Percentiles rank a stretch among this genome's conserved stretches.
Conservation (phyloP, 768 basidiomycete species). For the Suillus brevipes region DNA sequence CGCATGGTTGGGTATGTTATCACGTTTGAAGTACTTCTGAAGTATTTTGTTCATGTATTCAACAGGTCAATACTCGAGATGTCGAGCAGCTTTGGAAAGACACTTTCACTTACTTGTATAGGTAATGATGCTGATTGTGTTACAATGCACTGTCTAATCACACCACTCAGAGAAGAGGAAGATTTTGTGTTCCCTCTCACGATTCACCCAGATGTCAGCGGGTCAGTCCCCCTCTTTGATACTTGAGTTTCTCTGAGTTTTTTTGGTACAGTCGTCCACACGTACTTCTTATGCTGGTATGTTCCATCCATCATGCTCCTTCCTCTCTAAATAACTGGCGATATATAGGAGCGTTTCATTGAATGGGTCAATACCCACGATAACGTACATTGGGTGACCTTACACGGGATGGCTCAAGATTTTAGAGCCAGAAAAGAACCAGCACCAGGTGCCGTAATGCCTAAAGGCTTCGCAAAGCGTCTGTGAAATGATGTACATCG, state of each 20-base stretch:
- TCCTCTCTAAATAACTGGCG: background rate
- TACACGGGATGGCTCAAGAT: constrained; percentile 66
- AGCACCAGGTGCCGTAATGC: constrained; percentile 54
- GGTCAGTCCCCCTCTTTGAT: constrained; percentile 37
- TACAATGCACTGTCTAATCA: background rate
- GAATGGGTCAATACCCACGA: constrained; percentile 74
- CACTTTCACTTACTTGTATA: constrained; percentile 67
- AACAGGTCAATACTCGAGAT: constrained; percentile 60
- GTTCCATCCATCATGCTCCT: constrained; percentile 3
- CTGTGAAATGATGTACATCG: background rate
- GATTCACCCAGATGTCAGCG: constrained; percentile 77
- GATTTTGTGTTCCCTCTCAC: constrained; percentile 75
- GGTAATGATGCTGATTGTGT: constrained; percentile 31
- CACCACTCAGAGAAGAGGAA: constrained; percentile 51
- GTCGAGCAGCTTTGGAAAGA: constrained; percentile 79
- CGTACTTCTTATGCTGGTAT: constrained; percentile 70
- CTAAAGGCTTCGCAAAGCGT: constrained; percentile 37
- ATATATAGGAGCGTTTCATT: constrained; percentile 62
- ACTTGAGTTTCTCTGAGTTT: constrained; percentile 9
- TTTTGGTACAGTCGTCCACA: constrained; percentile 53
- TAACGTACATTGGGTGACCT: constrained; percentile 68
- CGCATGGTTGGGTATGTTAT: constrained; percentile 63
- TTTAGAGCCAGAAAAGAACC: constrained; percentile 56
- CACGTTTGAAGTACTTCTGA: background rate
- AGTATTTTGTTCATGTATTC: background rate